These are phyloP conservation scores for Prillingera fragicola DNA, from an alignment of 1,284 basidiomycete genomes.

Conservation along the genomic window DNA sequence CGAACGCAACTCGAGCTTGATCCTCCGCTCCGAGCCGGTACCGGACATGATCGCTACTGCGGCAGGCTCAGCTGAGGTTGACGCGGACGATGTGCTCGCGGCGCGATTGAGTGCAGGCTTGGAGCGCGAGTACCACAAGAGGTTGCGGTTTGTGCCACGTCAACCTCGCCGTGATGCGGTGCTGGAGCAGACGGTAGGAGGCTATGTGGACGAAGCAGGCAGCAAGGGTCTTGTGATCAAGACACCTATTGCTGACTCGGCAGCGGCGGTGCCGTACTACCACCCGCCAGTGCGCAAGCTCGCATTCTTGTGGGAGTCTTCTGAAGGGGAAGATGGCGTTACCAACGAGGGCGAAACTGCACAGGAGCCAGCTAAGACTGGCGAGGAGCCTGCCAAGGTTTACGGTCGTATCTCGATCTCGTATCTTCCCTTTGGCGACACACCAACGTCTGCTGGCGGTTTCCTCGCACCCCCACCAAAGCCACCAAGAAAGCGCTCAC, in stretches of 20 bases:
- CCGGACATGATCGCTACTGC: conserved; percentile 7
- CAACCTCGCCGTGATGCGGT: conserved; percentile 38
- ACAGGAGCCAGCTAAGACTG: conserved; percentile 2
- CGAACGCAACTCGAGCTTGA: conserved; percentile 43
- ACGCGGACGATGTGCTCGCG: conserved; percentile 6
- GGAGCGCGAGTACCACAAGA: conserved; percentile 26
- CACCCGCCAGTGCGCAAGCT: conserved; percentile 41
- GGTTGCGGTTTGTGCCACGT: conserved; percentile 37
- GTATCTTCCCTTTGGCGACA: conserved; percentile 29
- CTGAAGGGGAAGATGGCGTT: too few relatives aligned
- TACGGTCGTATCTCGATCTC: conserved; percentile 24
- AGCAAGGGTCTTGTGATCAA: conserved; percentile 24
- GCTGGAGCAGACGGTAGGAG: conserved; percentile 28
- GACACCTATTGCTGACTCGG: conserved; percentile 25
- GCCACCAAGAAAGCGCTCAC: conserved; percentile 25
- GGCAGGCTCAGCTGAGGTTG: conserved; percentile 4
- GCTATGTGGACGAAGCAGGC: conserved; percentile 2
- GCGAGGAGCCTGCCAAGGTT: background rate
- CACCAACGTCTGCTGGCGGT: conserved; percentile 4
- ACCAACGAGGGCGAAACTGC: too few relatives aligned
- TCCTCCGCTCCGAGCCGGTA: conserved; percentile 40
- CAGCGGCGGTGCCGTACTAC: conserved; percentile 41
- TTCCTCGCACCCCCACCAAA: conserved; percentile 9
- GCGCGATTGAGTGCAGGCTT: conserved; percentile 11
- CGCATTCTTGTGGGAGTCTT: conserved; percentile 33